Conservation (phyloP, 78 protist species). For the Monocercomonoides exilis region DNA sequence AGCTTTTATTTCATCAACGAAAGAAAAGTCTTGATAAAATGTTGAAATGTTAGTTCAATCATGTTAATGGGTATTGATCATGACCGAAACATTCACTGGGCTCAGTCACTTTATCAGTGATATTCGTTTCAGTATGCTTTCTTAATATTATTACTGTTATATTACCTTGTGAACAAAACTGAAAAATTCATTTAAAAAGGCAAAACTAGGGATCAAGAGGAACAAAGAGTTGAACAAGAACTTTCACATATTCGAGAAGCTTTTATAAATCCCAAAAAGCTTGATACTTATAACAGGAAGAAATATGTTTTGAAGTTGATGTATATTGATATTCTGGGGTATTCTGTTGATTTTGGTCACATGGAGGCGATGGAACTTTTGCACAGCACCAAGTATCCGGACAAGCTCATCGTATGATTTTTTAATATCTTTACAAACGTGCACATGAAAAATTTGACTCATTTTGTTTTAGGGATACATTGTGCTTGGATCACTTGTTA, state of each 20-base stretch:
- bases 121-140: no score
- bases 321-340: constrained; percentile 90
- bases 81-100: no score
- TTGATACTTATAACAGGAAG: constrained; percentile 65
- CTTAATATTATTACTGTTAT: no score
- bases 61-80: no score
- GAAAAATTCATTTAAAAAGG: no score
- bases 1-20: no score
- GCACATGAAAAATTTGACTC: no score
- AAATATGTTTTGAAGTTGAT: constrained; percentile 93
- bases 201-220: constrained; percentile 65
- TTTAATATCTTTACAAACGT: not conserved
- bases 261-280: constrained; percentile 33
- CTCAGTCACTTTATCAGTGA: no score
- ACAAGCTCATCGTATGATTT: constrained; percentile 73
- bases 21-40: no score
- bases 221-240: constrained; percentile 65
- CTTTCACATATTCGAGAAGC: constrained; percentile 60
- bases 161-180: no score
- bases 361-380: constrained; percentile 90
- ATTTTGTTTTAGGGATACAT: constrained; percentile 87
- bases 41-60: no score
- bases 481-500: constrained; percentile 60
- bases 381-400: constrained; percentile 62
- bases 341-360: constrained; percentile 94